Evolutionary conservation across 2,329 filamentous ascomycete species (phyloP).

Genomic region (Fusarium coicis): DNA sequence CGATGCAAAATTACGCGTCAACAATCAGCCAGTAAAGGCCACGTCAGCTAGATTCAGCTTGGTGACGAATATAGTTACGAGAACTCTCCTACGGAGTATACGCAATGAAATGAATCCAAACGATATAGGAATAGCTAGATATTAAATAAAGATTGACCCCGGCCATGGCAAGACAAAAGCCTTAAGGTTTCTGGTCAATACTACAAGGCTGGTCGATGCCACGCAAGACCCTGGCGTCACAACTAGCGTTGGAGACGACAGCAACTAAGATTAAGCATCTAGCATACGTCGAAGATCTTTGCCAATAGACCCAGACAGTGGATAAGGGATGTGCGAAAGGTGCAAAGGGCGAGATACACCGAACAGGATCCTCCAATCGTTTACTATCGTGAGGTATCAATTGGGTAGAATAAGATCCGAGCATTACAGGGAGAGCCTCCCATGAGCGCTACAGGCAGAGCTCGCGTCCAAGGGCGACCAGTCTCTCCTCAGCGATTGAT

Average conservation of each 20-base stretch:
- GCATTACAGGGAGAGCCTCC: background rate
- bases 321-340: background rate
- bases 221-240: background rate
- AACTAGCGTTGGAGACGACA: background rate
- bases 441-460: background rate
- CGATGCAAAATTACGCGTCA: background rate
- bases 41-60: background rate
- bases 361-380: background rate
- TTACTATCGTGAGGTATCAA: background rate
- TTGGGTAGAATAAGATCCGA: background rate
- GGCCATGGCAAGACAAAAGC: background rate
- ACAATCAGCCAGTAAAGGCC: background rate
- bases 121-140: background rate
- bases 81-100: too few relatives aligned
- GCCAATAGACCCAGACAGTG: background rate
- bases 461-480: background rate
- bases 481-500: background rate
- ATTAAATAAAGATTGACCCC: background rate
- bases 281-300: background rate
- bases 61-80: background rate
- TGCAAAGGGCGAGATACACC: background rate
- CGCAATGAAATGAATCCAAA: fast-evolving
- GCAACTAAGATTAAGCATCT: background rate
- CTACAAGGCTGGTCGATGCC: background rate
- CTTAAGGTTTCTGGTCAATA: background rate